These are phyloP conservation scores for Paralagenidium karlingii DNA, from an alignment of 352 stramenopile species.

Conservation along the genomic window DNA sequence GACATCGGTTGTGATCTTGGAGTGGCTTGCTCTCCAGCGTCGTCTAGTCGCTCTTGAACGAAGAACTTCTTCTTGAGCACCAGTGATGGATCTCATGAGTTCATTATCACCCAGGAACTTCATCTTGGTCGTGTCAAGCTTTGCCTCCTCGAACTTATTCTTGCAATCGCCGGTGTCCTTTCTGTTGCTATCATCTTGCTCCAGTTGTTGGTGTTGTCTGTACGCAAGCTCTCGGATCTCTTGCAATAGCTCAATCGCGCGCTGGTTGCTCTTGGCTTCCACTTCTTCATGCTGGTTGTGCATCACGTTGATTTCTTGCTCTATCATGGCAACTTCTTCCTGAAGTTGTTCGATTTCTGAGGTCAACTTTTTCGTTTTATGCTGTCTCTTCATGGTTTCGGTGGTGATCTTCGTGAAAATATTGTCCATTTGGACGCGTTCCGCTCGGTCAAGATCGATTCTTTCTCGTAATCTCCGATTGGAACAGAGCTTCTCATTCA, in stretches of 20 bases:
- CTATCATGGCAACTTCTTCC: conserved; percentile 29
- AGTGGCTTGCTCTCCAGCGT: conserved; percentile 56
- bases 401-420: conserved; percentile 63
- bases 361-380: conserved; percentile 26
- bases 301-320: conserved; percentile 45
- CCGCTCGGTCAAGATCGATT: conserved; percentile 55
- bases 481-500: conserved; percentile 64
- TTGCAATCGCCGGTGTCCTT: neutral
- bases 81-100: conserved; percentile 39
- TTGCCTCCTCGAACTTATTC: conserved; percentile 13
- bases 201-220: conserved; percentile 10
- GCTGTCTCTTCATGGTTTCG: conserved; percentile 39
- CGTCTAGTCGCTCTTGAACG: conserved; percentile 37
- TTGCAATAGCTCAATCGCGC: conserved; percentile 31
- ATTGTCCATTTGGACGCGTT: conserved; percentile 56
- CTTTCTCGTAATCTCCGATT: conserved; percentile 48
- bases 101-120: conserved; percentile 64
- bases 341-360: conserved; percentile 45
- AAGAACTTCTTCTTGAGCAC: conserved; percentile 31
- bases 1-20: conserved; percentile 45
- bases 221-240: conserved; percentile 60
- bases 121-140: conserved; percentile 40
- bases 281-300: conserved; percentile 43
- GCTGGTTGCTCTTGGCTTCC: conserved; percentile 41
- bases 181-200: conserved; percentile 21